These are phyloP conservation scores for Cystobasidium sp. DNA, from an alignment of 1,284 basidiomycete species.

Conservation along the genomic window DNA sequence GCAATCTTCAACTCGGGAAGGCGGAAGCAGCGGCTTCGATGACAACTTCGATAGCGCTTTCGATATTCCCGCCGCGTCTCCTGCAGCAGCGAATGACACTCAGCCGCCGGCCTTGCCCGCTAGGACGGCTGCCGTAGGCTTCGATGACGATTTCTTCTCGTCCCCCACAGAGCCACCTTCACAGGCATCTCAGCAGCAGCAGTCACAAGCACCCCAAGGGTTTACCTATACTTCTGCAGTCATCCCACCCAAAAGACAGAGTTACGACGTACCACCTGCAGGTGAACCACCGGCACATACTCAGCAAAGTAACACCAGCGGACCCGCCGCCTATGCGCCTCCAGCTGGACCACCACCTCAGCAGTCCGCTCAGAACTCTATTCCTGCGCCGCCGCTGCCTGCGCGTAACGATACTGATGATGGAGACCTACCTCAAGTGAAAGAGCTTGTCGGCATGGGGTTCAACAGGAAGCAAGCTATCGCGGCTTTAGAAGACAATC, in stretches of 20 bases:
- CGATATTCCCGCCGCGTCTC: conserved; percentile 33
- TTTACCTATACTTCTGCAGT: neutral
- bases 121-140: conserved; percentile 26
- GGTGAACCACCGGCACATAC: conserved; percentile 1
- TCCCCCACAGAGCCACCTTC: neutral
- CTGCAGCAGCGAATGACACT: conserved; percentile 19
- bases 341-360: conserved; percentile 37
- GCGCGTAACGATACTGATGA: conserved; percentile 55
- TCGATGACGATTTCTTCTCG: conserved; percentile 44
- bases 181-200: neutral
- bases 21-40: conserved; percentile 41
- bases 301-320: neutral
- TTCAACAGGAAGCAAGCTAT: conserved; percentile 78
- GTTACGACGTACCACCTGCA: conserved; percentile 5
- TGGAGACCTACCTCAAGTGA: conserved; percentile 76
- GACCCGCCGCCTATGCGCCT: neutral
- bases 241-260: neutral
- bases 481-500: conserved; percentile 70
- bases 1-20: conserved; percentile 1
- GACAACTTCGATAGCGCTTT: conserved; percentile 48
- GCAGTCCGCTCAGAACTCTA: neutral
- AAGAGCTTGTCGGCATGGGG: conserved; percentile 77
- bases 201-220: neutral
- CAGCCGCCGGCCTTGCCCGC: conserved; percentile 36
- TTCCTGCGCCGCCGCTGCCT: conserved; percentile 9